Conservation (phyloP, 192 early-diverging fungal species). For the Rhizoclosmatium sp. region DNA sequence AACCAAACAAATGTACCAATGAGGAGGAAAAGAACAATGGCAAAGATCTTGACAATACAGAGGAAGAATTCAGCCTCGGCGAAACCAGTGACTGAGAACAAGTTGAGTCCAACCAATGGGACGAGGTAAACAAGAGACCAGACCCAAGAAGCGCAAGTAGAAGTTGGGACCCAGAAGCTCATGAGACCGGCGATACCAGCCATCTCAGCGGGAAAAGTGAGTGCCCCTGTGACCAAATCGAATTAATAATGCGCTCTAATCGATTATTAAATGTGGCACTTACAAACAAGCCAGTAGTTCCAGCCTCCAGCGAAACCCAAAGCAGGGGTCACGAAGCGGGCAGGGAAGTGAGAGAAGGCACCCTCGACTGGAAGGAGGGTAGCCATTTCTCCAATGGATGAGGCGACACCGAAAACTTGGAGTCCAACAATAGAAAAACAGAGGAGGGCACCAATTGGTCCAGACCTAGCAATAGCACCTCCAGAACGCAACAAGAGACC, state of each 20-base stretch:
- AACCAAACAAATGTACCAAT: conserved; percentile 75
- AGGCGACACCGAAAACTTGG: conserved; percentile 53
- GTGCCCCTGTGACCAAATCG: conserved; percentile 6
- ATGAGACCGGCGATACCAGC: conserved; percentile 81
- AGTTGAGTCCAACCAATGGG: conserved; percentile 67
- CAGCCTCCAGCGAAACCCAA: conserved; percentile 58
- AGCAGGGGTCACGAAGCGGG: conserved; percentile 79
- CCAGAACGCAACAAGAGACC: conserved; percentile 86
- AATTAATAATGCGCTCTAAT: too few species aligned
- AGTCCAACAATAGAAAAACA: conserved; percentile 56
- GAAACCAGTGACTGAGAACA: conserved; percentile 69
- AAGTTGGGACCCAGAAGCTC: conserved; percentile 62
- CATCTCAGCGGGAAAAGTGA: conserved; percentile 69
- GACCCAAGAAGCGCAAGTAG: conserved; percentile 45
- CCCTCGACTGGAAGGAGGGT: conserved; percentile 77
- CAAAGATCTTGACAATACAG: conserved; percentile 81
- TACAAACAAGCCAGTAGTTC: conserved; percentile 49
- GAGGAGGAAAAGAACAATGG: conserved; percentile 82
- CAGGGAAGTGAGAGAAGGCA: conserved; percentile 81
- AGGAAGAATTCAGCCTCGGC: conserved; percentile 84
- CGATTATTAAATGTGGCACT: background rate
- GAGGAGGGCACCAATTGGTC: conserved; percentile 79
- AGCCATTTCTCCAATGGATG: conserved; percentile 82
- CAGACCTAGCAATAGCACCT: conserved; percentile 69
- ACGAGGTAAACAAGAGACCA: conserved; percentile 65